Evolutionary conservation across 495 filamentous ascomycete species (phyloP).

Genomic region (Melanomma pulvis-pyrius): DNA sequence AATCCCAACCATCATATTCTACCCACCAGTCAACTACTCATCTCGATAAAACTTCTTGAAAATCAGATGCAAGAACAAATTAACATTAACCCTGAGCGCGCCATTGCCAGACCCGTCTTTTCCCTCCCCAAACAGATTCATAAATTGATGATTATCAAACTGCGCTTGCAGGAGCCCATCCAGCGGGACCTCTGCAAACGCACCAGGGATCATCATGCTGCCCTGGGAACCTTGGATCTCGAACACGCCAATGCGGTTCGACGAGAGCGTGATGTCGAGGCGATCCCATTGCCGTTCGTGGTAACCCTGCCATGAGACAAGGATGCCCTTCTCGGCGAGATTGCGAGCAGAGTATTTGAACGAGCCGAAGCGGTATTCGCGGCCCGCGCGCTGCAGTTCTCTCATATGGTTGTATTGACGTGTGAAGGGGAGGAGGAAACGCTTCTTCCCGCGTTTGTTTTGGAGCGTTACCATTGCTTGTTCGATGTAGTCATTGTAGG

Average conservation of each 20-base stretch:
- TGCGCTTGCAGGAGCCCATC: constrained; percentile 95
- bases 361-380: constrained; percentile 93
- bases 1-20: too few species aligned
- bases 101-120: constrained; percentile 45
- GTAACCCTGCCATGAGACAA: constrained; percentile 85
- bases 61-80: constrained; percentile 89
- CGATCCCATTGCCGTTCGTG: constrained; percentile 84
- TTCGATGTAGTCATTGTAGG: constrained; percentile 98
- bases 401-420: constrained; percentile 98
- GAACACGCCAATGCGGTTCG: constrained; percentile 94
- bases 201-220: constrained; percentile 94
- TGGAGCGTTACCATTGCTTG: constrained; percentile 98
- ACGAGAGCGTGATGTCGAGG: constrained; percentile 89
- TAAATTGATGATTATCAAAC: constrained; percentile 93
- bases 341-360: constrained; percentile 94
- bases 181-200: constrained; percentile 83
- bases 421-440: constrained; percentile 94
- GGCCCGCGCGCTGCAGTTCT: constrained; percentile 86
- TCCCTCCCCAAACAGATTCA: constrained; percentile 81
- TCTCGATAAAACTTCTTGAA: constrained; percentile 98
- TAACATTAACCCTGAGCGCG: constrained; percentile 85
- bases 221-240: constrained; percentile 88
- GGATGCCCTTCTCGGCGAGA: constrained; percentile 88
- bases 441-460: constrained; percentile 92
- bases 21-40: background rate